phyloP scores from a whole-genome alignment of 2,329 filamentous ascomycete genomes.

The Colletotrichum karsti region DNA sequence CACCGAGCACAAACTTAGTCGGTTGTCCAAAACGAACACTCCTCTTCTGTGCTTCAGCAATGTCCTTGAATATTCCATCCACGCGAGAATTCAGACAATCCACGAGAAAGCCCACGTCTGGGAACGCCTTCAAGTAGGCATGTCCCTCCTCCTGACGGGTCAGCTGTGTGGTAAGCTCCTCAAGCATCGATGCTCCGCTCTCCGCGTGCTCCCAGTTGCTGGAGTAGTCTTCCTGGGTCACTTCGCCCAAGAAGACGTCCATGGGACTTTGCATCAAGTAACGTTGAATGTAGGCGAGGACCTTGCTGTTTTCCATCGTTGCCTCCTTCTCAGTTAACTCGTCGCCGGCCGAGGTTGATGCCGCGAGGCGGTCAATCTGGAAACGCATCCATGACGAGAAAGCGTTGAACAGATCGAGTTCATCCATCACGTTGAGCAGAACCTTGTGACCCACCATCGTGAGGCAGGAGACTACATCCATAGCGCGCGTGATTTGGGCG shows the following conservation, averaged over 20 bases:
- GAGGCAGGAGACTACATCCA: conserved; percentile 80
- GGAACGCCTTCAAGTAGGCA: conserved; percentile 58
- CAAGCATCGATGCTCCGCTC: conserved; percentile 43
- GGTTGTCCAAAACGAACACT: conserved; percentile 73
- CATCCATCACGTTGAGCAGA: conserved; percentile 75
- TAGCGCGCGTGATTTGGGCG: conserved; percentile 68
- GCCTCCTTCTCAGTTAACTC: conserved; percentile 83
- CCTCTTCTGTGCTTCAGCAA: conserved; percentile 74
- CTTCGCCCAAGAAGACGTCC: conserved; percentile 64
- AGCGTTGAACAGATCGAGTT: conserved; percentile 78
- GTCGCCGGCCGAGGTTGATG: conserved; percentile 67
- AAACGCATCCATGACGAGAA: conserved; percentile 88
- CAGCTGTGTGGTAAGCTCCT: conserved; percentile 52
- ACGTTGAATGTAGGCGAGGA: conserved; percentile 80
- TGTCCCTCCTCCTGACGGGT: conserved; percentile 55
- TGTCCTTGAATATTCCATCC: conserved; percentile 69
- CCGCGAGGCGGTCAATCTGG: conserved; percentile 80
- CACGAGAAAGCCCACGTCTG: conserved; percentile 71
- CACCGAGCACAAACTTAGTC: conserved; percentile 52
- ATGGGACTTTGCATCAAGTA: conserved; percentile 75
- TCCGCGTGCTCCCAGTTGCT: conserved; percentile 53
- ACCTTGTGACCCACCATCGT: conserved; percentile 79
- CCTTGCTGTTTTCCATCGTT: conserved; percentile 75
- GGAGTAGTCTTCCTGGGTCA: conserved; percentile 59
- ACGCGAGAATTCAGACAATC: conserved; percentile 66